Percentiles rank a stretch among this genome's conserved stretches.
These are phyloP conservation scores for Suhomyces atakaporum DNA, from an alignment of 1,139 yeast species.

Conservation along the genomic window DNA sequence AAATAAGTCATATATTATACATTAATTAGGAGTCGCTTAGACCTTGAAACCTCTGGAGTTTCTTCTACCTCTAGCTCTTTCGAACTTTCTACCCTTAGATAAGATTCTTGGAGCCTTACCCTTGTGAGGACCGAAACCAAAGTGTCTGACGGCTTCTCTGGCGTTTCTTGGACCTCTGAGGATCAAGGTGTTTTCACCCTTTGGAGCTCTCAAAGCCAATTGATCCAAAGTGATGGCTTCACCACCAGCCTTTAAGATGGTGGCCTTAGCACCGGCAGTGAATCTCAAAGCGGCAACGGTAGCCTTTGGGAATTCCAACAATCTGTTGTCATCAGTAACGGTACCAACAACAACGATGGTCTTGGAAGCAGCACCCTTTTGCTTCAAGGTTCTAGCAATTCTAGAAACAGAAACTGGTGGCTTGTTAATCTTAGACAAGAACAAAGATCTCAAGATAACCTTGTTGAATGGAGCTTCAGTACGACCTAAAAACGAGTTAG, in stretches of 20 bases:
- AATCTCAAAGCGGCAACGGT: constrained; percentile 99
- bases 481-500: constrained; percentile 79
- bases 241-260: constrained; percentile 98
- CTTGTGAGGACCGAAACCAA: constrained; percentile 99
- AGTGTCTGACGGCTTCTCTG: constrained; percentile 99
- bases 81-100: constrained; percentile 99
- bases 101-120: constrained; percentile 98
- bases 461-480: constrained; percentile 99
- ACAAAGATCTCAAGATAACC: constrained; percentile 90
- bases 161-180: constrained; percentile 98
- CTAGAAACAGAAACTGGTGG: constrained; percentile 98
- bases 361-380: constrained; percentile 86
- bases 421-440: constrained; percentile 98
- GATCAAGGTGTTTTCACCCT: constrained; percentile 97
- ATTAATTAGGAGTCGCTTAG: constrained; percentile 48
- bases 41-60: constrained; percentile 99
- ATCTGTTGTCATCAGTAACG: constrained; percentile 96
- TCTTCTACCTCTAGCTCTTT: constrained; percentile 99
- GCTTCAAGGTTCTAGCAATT: constrained; percentile 79
- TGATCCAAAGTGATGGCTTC: constrained; percentile 99
- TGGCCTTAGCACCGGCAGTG: constrained; percentile 99
- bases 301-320: constrained; percentile 91
- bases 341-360: constrained; percentile 98
- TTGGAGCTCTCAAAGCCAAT: constrained; percentile 98
- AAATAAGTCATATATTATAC: constrained; percentile 18